Evolutionary conservation across 2,329 filamentous ascomycete genomes (phyloP).

Genomic region (Fusarium continuum): DNA sequence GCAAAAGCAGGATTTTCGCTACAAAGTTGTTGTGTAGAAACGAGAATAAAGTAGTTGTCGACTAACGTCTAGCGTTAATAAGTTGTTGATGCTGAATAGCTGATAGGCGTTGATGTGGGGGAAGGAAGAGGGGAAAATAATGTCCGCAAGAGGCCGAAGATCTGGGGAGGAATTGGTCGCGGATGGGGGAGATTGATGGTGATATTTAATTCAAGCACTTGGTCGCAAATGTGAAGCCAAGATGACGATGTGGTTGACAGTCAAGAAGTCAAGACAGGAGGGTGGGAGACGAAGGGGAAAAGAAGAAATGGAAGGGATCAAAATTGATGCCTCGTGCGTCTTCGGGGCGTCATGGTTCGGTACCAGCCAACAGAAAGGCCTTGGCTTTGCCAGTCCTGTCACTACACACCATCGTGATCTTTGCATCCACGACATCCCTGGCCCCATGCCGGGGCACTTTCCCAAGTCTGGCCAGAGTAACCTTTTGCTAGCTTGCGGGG

Average conservation of each 20-base stretch:
- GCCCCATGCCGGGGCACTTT: constrained; percentile 33
- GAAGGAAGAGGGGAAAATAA: constrained; percentile 20
- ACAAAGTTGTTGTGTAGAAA: not conserved
- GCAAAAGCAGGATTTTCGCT: not conserved
- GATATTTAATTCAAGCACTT: constrained; percentile 13
- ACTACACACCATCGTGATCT: constrained; percentile 45
- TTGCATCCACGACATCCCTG: constrained; percentile 38
- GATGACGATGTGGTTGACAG: constrained; percentile 12
- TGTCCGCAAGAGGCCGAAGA: constrained; percentile 29
- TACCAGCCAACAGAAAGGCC: constrained; percentile 35
- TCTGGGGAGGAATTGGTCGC: constrained; percentile 24
- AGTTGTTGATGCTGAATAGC: constrained; percentile 13
- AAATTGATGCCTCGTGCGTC: constrained; percentile 39
- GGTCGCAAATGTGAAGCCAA: not conserved
- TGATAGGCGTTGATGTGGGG: constrained; percentile 35
- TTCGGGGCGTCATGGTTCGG: constrained; percentile 45
- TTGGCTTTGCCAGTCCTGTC: constrained; percentile 27
- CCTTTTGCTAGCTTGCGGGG: constrained; percentile 39
- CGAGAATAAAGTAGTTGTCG: constrained; percentile 6
- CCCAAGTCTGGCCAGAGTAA: constrained; percentile 35
- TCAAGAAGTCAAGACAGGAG: constrained; percentile 7
- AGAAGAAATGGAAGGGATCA: constrained; percentile 28
- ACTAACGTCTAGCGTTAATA: too few relatives aligned
- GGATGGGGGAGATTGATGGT: constrained; percentile 21
- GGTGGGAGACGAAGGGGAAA: constrained; percentile 31